phyloP scores from a whole-genome alignment of 108 stramenopile genomes.

The Skeletonema marinoi region DNA sequence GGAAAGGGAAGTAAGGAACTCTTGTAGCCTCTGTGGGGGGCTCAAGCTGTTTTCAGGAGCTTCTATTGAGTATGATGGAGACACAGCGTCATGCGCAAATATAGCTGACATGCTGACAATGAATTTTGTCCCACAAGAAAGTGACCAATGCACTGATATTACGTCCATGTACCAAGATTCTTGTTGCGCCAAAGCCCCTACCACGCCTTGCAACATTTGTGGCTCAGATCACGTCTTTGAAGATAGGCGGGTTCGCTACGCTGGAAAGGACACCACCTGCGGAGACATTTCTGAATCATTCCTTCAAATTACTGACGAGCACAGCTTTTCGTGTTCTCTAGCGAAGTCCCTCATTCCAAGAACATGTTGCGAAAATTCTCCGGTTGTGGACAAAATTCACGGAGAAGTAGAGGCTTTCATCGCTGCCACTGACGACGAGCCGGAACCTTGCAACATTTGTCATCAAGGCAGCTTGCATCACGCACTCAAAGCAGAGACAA shows the following conservation, averaged over 20 bases:
- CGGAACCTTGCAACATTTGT: constrained; percentile 37
- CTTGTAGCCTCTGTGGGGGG: constrained; percentile 35
- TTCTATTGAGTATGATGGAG: constrained; percentile 27
- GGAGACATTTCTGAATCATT: constrained; percentile 28
- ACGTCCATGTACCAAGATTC: constrained; percentile 10
- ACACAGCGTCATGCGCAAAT: constrained; percentile 24
- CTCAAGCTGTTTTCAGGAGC: constrained; percentile 10
- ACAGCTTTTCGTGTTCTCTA: constrained; percentile 47
- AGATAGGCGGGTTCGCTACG: constrained; percentile 25
- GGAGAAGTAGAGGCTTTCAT: not conserved
- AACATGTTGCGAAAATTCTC: constrained; percentile 26
- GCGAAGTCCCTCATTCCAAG: constrained; percentile 34
- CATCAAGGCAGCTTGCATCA: constrained; percentile 29
- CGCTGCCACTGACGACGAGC: not conserved
- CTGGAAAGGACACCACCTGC: constrained; percentile 33
- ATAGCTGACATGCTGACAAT: constrained; percentile 27
- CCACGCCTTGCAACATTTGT: constrained; percentile 40
- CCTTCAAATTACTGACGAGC: constrained; percentile 20
- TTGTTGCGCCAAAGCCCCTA: constrained; percentile 28
- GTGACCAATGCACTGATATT: constrained; percentile 31
- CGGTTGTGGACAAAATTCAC: constrained; percentile 11
- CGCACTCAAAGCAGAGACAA: constrained; percentile 37
- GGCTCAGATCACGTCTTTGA: not conserved
- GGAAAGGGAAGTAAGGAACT: not conserved
- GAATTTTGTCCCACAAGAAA: constrained; percentile 20